Evolutionary conservation across 768 basidiomycete species (phyloP).

Genomic region (Tulasnella sp.): DNA sequence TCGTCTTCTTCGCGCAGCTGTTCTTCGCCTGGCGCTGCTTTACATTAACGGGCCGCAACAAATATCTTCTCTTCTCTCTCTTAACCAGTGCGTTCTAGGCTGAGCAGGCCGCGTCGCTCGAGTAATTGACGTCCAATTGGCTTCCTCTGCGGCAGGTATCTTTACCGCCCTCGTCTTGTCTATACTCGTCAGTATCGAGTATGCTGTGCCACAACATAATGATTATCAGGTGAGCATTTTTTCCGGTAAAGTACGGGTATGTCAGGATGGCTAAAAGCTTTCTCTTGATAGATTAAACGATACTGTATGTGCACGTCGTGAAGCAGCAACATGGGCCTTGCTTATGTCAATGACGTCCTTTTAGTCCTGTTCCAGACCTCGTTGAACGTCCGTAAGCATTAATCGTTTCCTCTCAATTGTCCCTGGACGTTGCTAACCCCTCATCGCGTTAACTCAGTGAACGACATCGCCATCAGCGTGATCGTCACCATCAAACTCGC

Average conservation of each 20-base stretch:
- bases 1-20: background rate
- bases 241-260: background rate
- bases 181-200: background rate
- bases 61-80: background rate
- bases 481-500: constrained; percentile 4
- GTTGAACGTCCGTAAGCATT: constrained; percentile 12
- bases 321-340: background rate
- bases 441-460: background rate
- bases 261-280: background rate
- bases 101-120: background rate
- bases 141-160: background rate
- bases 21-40: constrained; percentile 20
- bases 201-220: background rate
- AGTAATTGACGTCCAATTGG: background rate
- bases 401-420: background rate
- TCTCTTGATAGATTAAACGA: background rate
- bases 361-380: background rate
- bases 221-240: background rate
- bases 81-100: background rate
- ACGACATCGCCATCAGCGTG: background rate
- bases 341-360: background rate
- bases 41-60: background rate
- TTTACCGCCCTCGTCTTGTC: background rate
- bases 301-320: background rate
- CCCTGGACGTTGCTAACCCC: background rate